phyloP scores from a whole-genome alignment of 139 green algal species.

The Micractinium conductrix region DNA sequence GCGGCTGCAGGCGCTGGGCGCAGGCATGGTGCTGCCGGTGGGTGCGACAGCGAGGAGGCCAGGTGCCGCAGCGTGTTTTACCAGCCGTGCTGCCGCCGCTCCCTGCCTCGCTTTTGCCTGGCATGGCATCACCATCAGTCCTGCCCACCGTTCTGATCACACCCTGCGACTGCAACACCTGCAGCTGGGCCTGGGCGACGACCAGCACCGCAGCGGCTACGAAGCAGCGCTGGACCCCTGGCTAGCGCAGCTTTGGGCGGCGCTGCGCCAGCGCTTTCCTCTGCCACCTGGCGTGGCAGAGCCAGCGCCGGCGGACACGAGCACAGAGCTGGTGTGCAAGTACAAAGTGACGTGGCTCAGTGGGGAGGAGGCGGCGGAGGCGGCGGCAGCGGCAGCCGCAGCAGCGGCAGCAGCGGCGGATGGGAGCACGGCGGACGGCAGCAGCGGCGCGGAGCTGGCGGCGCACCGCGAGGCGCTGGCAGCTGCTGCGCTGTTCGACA shows the following conservation, averaged over 20 bases:
- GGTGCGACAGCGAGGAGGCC: too few relatives aligned
- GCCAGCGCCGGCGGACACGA: constrained; percentile 55
- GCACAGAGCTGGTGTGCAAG: constrained; percentile 59
- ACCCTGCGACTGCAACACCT: constrained; percentile 46
- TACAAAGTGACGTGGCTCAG: constrained; percentile 54
- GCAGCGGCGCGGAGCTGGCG: constrained; percentile 7
- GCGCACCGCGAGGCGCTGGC: constrained; percentile 39
- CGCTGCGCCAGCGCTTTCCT: constrained; percentile 50
- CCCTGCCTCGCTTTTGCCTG: not conserved
- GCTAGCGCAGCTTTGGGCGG: constrained; percentile 80
- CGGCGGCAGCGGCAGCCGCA: constrained; percentile 24
- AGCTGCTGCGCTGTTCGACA: constrained; percentile 49
- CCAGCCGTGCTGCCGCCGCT: too few relatives aligned
- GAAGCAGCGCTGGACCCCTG: constrained; percentile 91
- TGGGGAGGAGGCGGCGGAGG: not conserved
- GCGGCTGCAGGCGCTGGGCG: constrained; percentile 86
- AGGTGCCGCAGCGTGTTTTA: too few relatives aligned
- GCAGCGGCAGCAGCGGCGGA: not conserved
- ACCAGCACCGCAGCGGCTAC: constrained; percentile 85
- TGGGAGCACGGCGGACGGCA: not conserved
- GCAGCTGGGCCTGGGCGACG: constrained; percentile 87
- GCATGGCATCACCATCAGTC: not conserved
- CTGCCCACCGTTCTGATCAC: not conserved
- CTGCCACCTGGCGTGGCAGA: constrained; percentile 58
- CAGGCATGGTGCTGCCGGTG: constrained; percentile 22